These are phyloP conservation scores for Isatis tinctoria DNA, from an alignment of 345 rosid genomes.

Conservation along the genomic window DNA sequence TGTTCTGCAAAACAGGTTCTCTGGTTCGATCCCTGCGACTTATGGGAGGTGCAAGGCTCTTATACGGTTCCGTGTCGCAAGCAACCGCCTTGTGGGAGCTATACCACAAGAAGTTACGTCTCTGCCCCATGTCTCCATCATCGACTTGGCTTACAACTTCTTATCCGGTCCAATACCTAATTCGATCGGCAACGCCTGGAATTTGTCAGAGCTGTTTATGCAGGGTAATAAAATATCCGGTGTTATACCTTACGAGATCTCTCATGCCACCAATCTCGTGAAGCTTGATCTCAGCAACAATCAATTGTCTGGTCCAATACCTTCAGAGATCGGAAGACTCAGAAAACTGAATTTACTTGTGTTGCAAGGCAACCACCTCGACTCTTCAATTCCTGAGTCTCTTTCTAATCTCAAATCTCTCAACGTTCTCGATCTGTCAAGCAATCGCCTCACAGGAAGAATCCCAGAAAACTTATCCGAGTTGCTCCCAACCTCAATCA, in stretches of 20 bases:
- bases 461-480: slow-evolving; percentile 65
- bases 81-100: slow-evolving; percentile 57
- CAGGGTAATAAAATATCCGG: slow-evolving; percentile 74
- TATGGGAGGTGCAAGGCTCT: slow-evolving; percentile 65
- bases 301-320: slow-evolving; percentile 67
- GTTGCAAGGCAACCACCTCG: slow-evolving; percentile 62
- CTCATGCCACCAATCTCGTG: slow-evolving; percentile 62
- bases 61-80: slow-evolving; percentile 71
- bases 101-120: slow-evolving; percentile 60
- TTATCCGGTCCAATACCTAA: slow-evolving; percentile 63
- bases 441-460: slow-evolving; percentile 61
- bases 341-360: slow-evolving; percentile 66
- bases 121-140: slow-evolving; percentile 82
- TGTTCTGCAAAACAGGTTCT: slow-evolving; percentile 59
- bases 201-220: slow-evolving; percentile 79
- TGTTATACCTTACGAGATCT: slow-evolving; percentile 59
- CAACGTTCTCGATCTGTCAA: slow-evolving; percentile 84
- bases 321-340: slow-evolving; percentile 66
- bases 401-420: slow-evolving; percentile 66
- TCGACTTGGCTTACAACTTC: slow-evolving; percentile 66
- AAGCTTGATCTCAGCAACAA: slow-evolving; percentile 90
- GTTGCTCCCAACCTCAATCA: slow-evolving; percentile 68
- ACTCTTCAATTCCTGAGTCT: slow-evolving; percentile 62
- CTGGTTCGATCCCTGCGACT: slow-evolving; percentile 59
- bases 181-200: slow-evolving; percentile 52